Percentiles rank a stretch among this genome's conserved stretches.
Evolutionary conservation across 2,329 filamentous ascomycete genomes (phyloP).

Genomic region (Aspergillus ustus): DNA sequence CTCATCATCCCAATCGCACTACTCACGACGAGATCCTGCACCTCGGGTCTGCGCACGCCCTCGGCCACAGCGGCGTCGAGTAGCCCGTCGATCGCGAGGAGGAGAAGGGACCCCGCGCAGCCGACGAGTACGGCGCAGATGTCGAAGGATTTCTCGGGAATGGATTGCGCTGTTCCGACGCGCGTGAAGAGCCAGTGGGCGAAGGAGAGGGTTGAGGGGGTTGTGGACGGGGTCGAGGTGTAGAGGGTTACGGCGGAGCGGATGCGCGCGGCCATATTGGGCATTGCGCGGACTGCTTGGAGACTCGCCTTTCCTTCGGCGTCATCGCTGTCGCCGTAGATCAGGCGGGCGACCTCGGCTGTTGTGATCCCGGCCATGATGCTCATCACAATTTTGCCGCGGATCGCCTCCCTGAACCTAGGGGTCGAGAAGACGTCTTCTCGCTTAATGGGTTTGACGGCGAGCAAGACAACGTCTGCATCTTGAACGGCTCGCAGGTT

Average conservation of each 20-base stretch:
- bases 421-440: slow-evolving; percentile 35
- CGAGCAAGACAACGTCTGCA: slow-evolving; percentile 49
- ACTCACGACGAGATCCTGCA: slow-evolving; percentile 17
- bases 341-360: slow-evolving; percentile 21
- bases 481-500: slow-evolving; percentile 9
- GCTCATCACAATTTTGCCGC: slow-evolving; percentile 53
- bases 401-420: slow-evolving; percentile 43
- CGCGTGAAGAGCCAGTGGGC: slow-evolving; percentile 36
- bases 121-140: slow-evolving; percentile 20
- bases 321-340: slow-evolving; percentile 36
- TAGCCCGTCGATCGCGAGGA: slow-evolving; percentile 54
- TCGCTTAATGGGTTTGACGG: slow-evolving; percentile 50
- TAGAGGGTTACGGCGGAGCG: slow-evolving; percentile 45
- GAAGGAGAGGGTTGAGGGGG: slow-evolving; percentile 1
- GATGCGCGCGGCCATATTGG: slow-evolving; percentile 47
- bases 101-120: slow-evolving; percentile 18
- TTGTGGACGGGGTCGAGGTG: slow-evolving; percentile 43
- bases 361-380: slow-evolving; percentile 52
- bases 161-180: slow-evolving; percentile 15
- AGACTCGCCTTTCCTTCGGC: slow-evolving; percentile 27
- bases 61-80: slow-evolving; percentile 59
- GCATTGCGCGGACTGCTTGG: slow-evolving; percentile 42
- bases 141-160: slow-evolving; percentile 18
- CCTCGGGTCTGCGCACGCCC: slow-evolving; percentile 41
- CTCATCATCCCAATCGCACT: slow-evolving; percentile 23